These are phyloP conservation scores for Sophora flavescens DNA, from an alignment of 306 rosid genomes.

Conservation along the genomic window DNA sequence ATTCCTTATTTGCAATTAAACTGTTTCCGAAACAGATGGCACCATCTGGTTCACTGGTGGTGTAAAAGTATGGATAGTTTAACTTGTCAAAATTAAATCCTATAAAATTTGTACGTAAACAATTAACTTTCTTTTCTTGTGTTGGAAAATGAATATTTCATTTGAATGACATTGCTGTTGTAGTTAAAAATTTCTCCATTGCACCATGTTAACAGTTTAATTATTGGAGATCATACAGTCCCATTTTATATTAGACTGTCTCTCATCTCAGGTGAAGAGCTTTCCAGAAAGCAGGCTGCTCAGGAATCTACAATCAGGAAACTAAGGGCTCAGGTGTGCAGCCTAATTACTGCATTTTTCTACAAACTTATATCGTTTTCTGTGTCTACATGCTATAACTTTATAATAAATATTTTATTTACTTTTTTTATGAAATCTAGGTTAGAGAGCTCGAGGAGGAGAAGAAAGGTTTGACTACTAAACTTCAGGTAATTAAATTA, in stretches of 20 bases:
- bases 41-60: background rate
- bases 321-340: slow-evolving; percentile 74
- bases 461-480: slow-evolving; percentile 91
- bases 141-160: slow-evolving; percentile 36
- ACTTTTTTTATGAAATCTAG: slow-evolving; percentile 76
- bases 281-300: slow-evolving; percentile 86
- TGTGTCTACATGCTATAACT: background rate
- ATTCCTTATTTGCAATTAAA: background rate
- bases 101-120: slow-evolving; percentile 19
- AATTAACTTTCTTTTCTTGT: background rate
- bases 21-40: background rate
- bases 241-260: background rate
- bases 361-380: slow-evolving; percentile 18
- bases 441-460: slow-evolving; percentile 99
- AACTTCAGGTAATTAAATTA: slow-evolving; percentile 84
- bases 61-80: background rate
- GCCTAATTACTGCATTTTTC: slow-evolving; percentile 36
- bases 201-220: slow-evolving; percentile 31
- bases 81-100: background rate
- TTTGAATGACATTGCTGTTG: slow-evolving; percentile 25
- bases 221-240: slow-evolving; percentile 14
- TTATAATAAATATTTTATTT: slow-evolving; percentile 41
- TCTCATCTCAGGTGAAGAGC: slow-evolving; percentile 75
- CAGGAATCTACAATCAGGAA: slow-evolving; percentile 81
- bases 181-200: slow-evolving; percentile 9